Percentiles rank a stretch among this genome's conserved stretches.
phyloP scores from a whole-genome alignment of 2,329 filamentous ascomycete species.

The Didymella exigua region DNA sequence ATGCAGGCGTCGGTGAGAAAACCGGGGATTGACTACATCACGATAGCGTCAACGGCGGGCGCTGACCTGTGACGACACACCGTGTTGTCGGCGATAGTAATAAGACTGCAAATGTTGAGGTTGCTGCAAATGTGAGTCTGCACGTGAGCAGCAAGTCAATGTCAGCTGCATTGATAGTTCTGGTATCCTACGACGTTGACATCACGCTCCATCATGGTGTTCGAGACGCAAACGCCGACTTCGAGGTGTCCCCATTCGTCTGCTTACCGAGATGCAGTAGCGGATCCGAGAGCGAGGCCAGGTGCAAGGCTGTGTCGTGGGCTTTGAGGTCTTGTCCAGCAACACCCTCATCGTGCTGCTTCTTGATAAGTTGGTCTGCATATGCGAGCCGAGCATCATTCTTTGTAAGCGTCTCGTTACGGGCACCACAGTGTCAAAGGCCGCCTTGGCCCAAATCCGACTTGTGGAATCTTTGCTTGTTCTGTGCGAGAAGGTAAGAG shows the following conservation, averaged over 20 bases:
- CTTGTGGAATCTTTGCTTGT: not conserved
- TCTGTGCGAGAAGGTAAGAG: not conserved
- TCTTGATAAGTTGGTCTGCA: not conserved
- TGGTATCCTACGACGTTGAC: not conserved
- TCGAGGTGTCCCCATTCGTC: not conserved
- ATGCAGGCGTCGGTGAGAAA: conserved; percentile 21
- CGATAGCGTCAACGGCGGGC: conserved; percentile 28
- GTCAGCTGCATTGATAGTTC: no score
- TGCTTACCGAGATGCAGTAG: conserved; percentile 9
- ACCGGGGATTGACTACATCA: conserved; percentile 23
- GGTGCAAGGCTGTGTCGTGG: not conserved
- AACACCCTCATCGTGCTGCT: not conserved
- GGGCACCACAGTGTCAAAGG: not conserved
- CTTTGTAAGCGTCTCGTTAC: no score
- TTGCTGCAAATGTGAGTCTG: no score
- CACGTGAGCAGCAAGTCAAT: no score
- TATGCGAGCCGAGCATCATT: not conserved
- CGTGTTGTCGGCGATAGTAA: not conserved
- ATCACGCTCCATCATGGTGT: not conserved
- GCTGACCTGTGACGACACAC: not conserved
- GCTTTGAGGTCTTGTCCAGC: not conserved
- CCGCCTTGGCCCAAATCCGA: not conserved
- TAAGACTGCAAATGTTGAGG: not conserved
- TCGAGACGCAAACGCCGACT: not conserved
- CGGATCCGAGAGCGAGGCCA: not conserved